Base-by-base conservation (phyloP, 768 basidiomycete genomes). In the Mycena sanguinolenta region DNA sequence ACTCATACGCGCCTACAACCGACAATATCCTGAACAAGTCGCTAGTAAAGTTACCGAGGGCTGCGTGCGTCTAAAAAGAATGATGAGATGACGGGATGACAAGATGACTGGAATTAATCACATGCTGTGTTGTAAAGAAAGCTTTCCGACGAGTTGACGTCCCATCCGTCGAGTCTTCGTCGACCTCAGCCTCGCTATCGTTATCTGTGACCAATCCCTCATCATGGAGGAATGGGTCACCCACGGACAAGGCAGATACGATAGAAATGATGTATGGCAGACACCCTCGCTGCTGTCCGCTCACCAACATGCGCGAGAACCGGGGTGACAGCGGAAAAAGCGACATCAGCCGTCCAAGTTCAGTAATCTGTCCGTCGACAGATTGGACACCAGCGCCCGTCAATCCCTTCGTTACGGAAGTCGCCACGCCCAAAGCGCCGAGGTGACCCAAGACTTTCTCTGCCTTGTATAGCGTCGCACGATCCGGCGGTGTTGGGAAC, bases 1-100 rank as follows among this genome's bases (percentile, higher is more conserved):
- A 97, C 78, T 98, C 97, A 78, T 96, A 99, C 4, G 97, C 98
- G 0, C 98, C 98, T 21, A 98, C 91, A n/a, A 97, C 95, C 17
- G 97, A 96, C 12, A 99, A 85, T 38, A 92, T 81, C 74, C 92
- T 92, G 82, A 98, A 94, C 34, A 95, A 79, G 76, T 99, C 98
- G 78, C 96, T 98, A 8, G 86, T 86, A 25, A 86, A 90, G 61
- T 88, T 88, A 14, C 98, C 98, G 36, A 99, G 84, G 2, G 91
- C 89, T 4, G 91, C 85, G 80, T 98, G 96, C 27, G 83, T 82
- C 95, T 97, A 73, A 17, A 39, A 23, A 36, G 73, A 4, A 72
- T 46, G 70, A 30, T 61, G 42, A 65, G 42, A 58, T 44, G n/a
- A 34, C 50, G 17, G 23, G 49, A 66, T 27, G 61, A 38, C 13